Evolutionary conservation across 345 rosid species (phyloP).

Genomic region (Syzygium oleosum): DNA sequence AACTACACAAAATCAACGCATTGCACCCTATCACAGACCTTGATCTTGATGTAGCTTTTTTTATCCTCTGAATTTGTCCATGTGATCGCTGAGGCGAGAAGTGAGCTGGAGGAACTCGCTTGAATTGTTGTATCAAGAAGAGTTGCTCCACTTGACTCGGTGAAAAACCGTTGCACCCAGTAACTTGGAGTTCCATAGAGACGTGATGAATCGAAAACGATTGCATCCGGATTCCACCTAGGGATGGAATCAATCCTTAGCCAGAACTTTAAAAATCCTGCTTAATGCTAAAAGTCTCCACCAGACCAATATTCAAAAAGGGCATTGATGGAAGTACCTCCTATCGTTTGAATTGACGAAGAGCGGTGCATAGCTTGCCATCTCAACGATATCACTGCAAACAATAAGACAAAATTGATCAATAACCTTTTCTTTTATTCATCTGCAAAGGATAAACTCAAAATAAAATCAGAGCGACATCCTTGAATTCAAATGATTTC

Average conservation of each 20-base stretch:
- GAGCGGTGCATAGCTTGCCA: constrained; percentile 98
- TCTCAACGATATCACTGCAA: constrained; percentile 78
- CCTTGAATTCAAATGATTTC: neutral
- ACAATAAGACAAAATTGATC: constrained; percentile 3
- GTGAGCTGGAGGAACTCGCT: constrained; percentile 30
- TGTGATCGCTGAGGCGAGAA: constrained; percentile 65
- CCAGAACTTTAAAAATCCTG: neutral
- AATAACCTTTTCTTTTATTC: neutral
- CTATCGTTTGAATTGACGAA: constrained; percentile 80
- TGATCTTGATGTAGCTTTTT: constrained; percentile 49
- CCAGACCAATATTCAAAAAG: neutral
- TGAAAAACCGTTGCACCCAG: constrained; percentile 76
- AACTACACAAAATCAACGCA: neutral
- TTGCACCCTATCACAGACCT: constrained; percentile 30
- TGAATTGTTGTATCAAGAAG: constrained; percentile 53
- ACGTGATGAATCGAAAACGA: constrained; percentile 68
- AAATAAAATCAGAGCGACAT: neutral
- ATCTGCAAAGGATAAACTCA: neutral
- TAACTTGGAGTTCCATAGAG: constrained; percentile 94
- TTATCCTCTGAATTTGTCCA: constrained; percentile 30
- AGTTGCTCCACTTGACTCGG: constrained; percentile 78
- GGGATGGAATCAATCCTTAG: neutral
- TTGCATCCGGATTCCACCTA: constrained; percentile 97
- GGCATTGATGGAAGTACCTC: constrained; percentile 29
- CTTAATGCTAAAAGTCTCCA: neutral